Conservation (phyloP, 768 basidiomycete species). For the Suillus bovinus region DNA sequence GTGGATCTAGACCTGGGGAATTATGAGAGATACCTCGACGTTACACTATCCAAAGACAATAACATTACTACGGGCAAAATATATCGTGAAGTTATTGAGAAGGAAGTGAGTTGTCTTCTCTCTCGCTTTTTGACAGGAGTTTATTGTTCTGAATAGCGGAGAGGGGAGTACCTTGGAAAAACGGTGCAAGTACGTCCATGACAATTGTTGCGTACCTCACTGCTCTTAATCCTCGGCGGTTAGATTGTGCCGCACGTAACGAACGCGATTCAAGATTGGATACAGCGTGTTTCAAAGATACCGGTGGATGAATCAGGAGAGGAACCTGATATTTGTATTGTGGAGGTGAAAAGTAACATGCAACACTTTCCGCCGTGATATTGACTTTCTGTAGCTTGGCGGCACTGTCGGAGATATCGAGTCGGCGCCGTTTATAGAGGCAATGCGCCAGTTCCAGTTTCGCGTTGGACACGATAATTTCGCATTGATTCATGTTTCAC, state of each 20-base stretch:
- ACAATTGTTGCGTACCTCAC: not conserved
- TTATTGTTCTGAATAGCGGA: conserved; percentile 47
- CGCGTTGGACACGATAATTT: conserved; percentile 96
- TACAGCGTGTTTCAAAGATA: conserved; percentile 90
- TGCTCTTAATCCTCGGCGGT: conserved; percentile 12
- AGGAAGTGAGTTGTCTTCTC: conserved; percentile 64
- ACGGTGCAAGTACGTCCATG: conserved; percentile 77
- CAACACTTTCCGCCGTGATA: not conserved
- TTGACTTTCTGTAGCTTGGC: conserved; percentile 64
- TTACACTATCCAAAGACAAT: conserved; percentile 92
- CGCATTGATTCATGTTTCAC: conserved; percentile 93
- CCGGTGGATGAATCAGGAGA: conserved; percentile 94
- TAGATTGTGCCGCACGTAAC: conserved; percentile 96
- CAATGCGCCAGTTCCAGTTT: conserved; percentile 99
- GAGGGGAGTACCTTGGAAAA: conserved; percentile 91
- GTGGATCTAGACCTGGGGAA: conserved; percentile 98
- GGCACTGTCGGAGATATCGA: conserved; percentile 99
- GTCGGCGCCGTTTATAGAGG: conserved; percentile 96
- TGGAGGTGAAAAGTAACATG: conserved; percentile 66
- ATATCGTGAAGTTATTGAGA: conserved; percentile 94
- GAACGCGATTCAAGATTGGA: conserved; percentile 98
- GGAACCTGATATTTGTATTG: conserved; percentile 94
- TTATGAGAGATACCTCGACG: conserved; percentile 96
- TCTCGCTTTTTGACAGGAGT: conserved; percentile 7
- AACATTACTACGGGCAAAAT: conserved; percentile 99